Conservation (phyloP, 257 asterid species). For the Nicotiana otophora region DNA sequence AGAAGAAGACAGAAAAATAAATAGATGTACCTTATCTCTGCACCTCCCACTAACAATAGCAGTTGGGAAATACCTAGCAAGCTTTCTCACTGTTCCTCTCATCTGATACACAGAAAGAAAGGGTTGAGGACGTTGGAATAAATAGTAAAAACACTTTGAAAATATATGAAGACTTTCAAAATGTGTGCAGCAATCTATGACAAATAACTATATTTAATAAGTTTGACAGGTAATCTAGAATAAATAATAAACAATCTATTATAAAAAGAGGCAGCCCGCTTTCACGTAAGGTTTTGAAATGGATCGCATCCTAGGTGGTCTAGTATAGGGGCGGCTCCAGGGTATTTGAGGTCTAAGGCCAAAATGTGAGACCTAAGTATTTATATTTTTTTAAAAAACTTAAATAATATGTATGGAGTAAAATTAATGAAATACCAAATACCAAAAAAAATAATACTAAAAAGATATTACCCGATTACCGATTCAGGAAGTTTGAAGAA, state of each 20-base stretch:
- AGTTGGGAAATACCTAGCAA: constrained; percentile 67
- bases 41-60: constrained; percentile 84
- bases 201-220: neutral
- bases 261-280: too few species aligned
- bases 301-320: too few species aligned
- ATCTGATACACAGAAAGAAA: constrained; percentile 30
- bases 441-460: too few species aligned
- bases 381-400: too few species aligned
- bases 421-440: too few species aligned
- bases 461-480: too few species aligned
- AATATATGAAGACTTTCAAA: neutral
- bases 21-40: constrained; percentile 53
- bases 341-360: too few species aligned
- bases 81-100: constrained; percentile 68
- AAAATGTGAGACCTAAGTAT: too few species aligned
- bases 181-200: neutral
- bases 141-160: neutral
- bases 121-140: neutral
- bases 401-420: too few species aligned
- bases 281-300: accelerated
- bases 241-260: neutral
- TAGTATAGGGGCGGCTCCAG: too few species aligned
- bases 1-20: neutral
- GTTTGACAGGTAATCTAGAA: neutral
- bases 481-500: too few species aligned